These are phyloP conservation scores for Heterobasidion irregulare DNA, from an alignment of 1,284 basidiomycete genomes.

Conservation along the genomic window DNA sequence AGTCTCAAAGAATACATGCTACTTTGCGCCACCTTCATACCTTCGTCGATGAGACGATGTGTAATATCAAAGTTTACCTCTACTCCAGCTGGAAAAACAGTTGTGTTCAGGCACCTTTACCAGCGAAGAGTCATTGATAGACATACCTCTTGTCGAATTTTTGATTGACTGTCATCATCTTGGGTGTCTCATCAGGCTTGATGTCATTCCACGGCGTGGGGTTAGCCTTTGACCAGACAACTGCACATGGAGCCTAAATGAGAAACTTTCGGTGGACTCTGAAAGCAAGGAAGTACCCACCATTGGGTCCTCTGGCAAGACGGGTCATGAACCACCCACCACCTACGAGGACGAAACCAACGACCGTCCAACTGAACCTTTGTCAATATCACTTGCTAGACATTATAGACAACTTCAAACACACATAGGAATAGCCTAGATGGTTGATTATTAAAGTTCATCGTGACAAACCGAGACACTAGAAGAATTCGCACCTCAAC, in stretches of 20 bases:
- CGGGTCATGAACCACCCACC: constrained; percentile 66
- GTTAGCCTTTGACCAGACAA: constrained; percentile 75
- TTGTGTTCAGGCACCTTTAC: background rate
- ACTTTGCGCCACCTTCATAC: too few relatives aligned
- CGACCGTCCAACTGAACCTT: constrained; percentile 55
- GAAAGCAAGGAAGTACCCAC: constrained; percentile 31
- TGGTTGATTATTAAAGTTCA: background rate
- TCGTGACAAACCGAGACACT: background rate
- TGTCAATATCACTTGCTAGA: background rate
- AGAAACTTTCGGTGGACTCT: background rate
- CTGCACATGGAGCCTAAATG: constrained; percentile 25
- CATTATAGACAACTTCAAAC: constrained; percentile 17
- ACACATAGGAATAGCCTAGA: constrained; percentile 73
- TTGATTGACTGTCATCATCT: constrained; percentile 60
- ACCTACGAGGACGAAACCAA: constrained; percentile 57
- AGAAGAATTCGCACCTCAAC: constrained; percentile 52
- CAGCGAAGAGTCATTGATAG: background rate
- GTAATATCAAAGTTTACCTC: background rate
- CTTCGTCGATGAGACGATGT: too few relatives aligned
- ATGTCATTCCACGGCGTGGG: constrained; percentile 76
- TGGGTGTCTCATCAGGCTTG: constrained; percentile 63
- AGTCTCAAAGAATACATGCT: too few relatives aligned
- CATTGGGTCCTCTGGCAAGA: constrained; percentile 59
- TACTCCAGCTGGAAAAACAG: background rate
- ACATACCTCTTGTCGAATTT: constrained; percentile 64